phyloP scores from a whole-genome alignment of 805 yeast genomes.

The Myxozyma monticola region DNA sequence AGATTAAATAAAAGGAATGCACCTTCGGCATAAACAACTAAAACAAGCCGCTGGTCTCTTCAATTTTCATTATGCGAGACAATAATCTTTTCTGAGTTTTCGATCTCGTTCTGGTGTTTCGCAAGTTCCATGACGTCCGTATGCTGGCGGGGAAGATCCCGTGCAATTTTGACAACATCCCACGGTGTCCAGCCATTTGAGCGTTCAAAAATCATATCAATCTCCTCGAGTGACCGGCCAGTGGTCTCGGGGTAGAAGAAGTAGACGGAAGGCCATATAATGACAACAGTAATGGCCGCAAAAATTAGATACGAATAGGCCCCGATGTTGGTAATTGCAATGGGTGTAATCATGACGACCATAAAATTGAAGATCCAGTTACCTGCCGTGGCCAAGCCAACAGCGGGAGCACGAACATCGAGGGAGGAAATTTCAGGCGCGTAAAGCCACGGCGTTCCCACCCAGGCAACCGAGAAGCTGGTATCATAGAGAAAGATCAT shows the following conservation, averaged over 20 bases:
- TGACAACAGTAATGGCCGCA: too few relatives aligned
- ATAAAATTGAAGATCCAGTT: slow-evolving; percentile 61
- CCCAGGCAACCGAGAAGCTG: slow-evolving; percentile 36
- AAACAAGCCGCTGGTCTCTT: too few relatives aligned
- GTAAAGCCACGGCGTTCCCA: slow-evolving; percentile 24
- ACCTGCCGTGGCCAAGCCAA: slow-evolving; percentile 54
- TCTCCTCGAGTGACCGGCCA: slow-evolving; percentile 60
- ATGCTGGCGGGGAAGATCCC: slow-evolving; percentile 5
- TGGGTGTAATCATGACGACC: slow-evolving; percentile 60
- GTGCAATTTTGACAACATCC: slow-evolving; percentile 14
- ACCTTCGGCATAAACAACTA: too few relatives aligned
- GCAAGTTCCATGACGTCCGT: slow-evolving; percentile 2
- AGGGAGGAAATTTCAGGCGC: slow-evolving; percentile 45
- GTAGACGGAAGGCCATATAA: slow-evolving; percentile 45
- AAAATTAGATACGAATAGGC: slow-evolving; percentile 63
- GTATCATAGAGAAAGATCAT: slow-evolving; percentile 31
- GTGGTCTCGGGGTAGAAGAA: slow-evolving; percentile 63
- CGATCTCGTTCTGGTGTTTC: too few relatives aligned
- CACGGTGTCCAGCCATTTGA: slow-evolving; percentile 1
- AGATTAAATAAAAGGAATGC: too few relatives aligned
- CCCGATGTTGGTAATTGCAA: slow-evolving; percentile 49
- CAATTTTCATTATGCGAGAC: too few relatives aligned
- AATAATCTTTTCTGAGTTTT: too few relatives aligned
- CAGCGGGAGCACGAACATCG: slow-evolving; percentile 53
- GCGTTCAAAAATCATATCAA: slow-evolving; percentile 40